Conservation (phyloP, 257 asterid genomes). For the Ehretia macrophylla region DNA sequence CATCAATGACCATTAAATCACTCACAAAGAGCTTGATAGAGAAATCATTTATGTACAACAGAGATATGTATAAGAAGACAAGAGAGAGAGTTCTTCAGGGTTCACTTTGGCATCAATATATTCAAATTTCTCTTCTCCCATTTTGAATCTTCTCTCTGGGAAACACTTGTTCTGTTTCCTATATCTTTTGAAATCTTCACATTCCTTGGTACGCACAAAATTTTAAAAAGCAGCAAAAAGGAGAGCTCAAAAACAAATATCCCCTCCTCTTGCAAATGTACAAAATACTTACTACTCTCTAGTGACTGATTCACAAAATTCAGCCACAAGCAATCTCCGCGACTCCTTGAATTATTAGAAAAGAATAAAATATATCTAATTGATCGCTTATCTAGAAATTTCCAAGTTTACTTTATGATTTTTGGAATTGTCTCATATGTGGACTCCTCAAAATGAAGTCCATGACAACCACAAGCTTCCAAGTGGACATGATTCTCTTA, state of each 20-base stretch:
- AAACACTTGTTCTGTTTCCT: slow-evolving; percentile 42
- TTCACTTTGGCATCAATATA: slow-evolving; percentile 17
- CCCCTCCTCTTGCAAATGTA: slow-evolving; percentile 34
- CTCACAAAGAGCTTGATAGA: no score
- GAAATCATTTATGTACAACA: slow-evolving; percentile 3
- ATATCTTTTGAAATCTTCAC: slow-evolving; percentile 48
- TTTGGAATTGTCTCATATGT: no score
- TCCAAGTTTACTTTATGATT: no score
- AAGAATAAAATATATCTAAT: no score
- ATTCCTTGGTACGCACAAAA: slow-evolving; percentile 34
- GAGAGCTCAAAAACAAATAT: slow-evolving; percentile 30
- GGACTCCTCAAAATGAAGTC: no score
- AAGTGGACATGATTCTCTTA: no score
- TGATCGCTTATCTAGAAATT: no score
- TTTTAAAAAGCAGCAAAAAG: slow-evolving; percentile 12
- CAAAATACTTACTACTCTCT: slow-evolving; percentile 41
- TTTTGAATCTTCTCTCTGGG: slow-evolving; percentile 41
- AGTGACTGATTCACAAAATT: slow-evolving; percentile 61
- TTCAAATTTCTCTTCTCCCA: slow-evolving; percentile 35
- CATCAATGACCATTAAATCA: no score
- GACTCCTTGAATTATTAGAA: no score
- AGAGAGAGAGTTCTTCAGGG: slow-evolving; percentile 2
- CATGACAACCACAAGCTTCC: no score
- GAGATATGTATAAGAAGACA: background rate
- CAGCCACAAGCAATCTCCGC: slow-evolving; percentile 38